Evolutionary conservation across 2,329 filamentous ascomycete species (phyloP), one percentile per base, ranked within the genome.

Genomic region (Fusarium cyanostomum): DNA sequence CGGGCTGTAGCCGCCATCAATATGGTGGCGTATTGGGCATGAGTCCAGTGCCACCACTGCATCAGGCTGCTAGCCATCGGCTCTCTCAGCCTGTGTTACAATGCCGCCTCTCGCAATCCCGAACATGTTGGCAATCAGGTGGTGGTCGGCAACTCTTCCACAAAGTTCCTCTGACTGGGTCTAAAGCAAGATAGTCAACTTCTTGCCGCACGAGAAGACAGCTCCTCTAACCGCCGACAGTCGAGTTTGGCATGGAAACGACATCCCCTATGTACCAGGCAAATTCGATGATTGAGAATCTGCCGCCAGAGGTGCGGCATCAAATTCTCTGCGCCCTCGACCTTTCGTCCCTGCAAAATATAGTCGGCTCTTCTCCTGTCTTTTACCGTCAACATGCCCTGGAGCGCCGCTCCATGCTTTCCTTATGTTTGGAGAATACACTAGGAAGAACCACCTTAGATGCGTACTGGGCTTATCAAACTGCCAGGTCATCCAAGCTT

Each of bases 11-110:
- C 24, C 18, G 16, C 21, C 27, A n/a, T 27, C 38, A n/a, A 27
- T 24, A 33, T 39, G 26, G 60, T 51, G 61, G 33, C 43, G 15
- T 28, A 24, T 60, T 45, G 42, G 56, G 42, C 44, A 64, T 53
- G 18, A 48, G 39, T 44, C 38, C 52, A 35, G 21, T 52, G 21
- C n/a, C 37, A 52, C 18, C 18, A 18, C 26, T 16, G 12, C 26
- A n/a, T 38, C 11, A 7, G 21, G 13, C 8, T 41, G 16, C 13
- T 39, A 26, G 18, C 10, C 30, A 21, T 18, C 18, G 12, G 13
- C 28, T 41, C 28, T 51, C 26, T 12, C 26, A n/a, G 12, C 16
- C 50, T 49, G 60, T 61, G 46, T 41, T 24, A 48, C 52, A 52
- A 33, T 10, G 26, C 21, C 11, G 18, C 18, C 54, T 39, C 18